Conservation (phyloP, 169 alveolate species). For the Plasmodium sp. region DNA sequence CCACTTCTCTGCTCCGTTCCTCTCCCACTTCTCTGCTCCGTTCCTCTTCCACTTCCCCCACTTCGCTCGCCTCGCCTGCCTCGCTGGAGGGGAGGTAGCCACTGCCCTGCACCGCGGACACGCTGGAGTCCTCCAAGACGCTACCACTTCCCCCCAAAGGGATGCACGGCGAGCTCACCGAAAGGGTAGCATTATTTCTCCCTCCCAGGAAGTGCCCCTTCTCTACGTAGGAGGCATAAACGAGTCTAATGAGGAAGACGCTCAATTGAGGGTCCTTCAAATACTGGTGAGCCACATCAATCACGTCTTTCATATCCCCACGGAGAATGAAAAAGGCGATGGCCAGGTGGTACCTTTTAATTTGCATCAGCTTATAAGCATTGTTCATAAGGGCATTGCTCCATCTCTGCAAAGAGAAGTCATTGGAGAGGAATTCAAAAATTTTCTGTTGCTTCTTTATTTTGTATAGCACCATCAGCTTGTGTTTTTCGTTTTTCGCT, state of each 20-base stretch:
- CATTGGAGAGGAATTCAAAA: slow-evolving; percentile 46
- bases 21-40: not conserved
- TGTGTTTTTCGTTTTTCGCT: slow-evolving; percentile 66
- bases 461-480: slow-evolving; percentile 58
- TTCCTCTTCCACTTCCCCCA: not conserved
- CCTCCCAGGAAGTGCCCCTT: not conserved
- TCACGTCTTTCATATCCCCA: slow-evolving; percentile 55
- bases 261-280: slow-evolving; percentile 41
- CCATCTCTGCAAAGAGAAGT: slow-evolving; percentile 56
- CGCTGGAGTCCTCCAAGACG: not conserved
- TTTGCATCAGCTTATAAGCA: slow-evolving; percentile 71
- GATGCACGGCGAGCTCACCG: not conserved
- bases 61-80: not conserved
- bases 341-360: slow-evolving; percentile 69
- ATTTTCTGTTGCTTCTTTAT: slow-evolving; percentile 58
- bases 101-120: not conserved
- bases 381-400: slow-evolving; percentile 46
- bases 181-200: not conserved
- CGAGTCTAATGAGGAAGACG: slow-evolving; percentile 42
- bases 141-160: not conserved
- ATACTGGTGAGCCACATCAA: slow-evolving; percentile 68
- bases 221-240: slow-evolving; percentile 12
- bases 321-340: slow-evolving; percentile 64
- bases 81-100: not conserved
- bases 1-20: not conserved